These are phyloP conservation scores for Ustilago curta DNA, from an alignment of 1,284 basidiomycete genomes.

Conservation along the genomic window DNA sequence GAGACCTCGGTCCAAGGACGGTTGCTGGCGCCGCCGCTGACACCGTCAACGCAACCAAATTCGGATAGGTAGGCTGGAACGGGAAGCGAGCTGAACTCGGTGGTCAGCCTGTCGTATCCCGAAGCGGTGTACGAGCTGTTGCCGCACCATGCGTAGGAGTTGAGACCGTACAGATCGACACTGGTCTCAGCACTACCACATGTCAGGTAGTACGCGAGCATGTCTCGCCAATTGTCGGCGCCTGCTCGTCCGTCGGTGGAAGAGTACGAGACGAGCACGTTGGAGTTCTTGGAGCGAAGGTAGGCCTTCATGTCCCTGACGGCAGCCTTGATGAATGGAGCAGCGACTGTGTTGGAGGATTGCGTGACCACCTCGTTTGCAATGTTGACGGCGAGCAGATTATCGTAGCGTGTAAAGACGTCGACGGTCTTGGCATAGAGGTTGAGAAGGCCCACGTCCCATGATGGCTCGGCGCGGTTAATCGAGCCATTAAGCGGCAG, in stretches of 20 bases:
- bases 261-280: conserved; percentile 83
- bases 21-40: conserved; percentile 72
- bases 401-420: conserved; percentile 72
- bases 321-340: conserved; percentile 88
- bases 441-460: conserved; percentile 85
- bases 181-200: conserved; percentile 80
- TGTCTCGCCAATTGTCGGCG: conserved; percentile 68
- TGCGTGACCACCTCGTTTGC: conserved; percentile 86
- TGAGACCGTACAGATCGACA: conserved; percentile 82
- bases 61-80: conserved; percentile 90
- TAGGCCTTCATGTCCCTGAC: conserved; percentile 88
- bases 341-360: conserved; percentile 75
- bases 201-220: conserved; percentile 82
- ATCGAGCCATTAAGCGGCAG: conserved; percentile 88
- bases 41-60: conserved; percentile 77
- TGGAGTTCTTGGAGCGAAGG: conserved; percentile 74
- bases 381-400: conserved; percentile 76
- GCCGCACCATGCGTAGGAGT: conserved; percentile 77
- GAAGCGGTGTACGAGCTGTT: conserved; percentile 75
- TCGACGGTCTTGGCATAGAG: conserved; percentile 83
- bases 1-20: conserved; percentile 84
- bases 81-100: conserved; percentile 74
- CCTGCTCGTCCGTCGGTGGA: conserved; percentile 80
- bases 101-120: conserved; percentile 71
- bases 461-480: conserved; percentile 79